phyloP scores from a whole-genome alignment of 192 early-diverging fungal genomes.

The Coemansia sp. region DNA sequence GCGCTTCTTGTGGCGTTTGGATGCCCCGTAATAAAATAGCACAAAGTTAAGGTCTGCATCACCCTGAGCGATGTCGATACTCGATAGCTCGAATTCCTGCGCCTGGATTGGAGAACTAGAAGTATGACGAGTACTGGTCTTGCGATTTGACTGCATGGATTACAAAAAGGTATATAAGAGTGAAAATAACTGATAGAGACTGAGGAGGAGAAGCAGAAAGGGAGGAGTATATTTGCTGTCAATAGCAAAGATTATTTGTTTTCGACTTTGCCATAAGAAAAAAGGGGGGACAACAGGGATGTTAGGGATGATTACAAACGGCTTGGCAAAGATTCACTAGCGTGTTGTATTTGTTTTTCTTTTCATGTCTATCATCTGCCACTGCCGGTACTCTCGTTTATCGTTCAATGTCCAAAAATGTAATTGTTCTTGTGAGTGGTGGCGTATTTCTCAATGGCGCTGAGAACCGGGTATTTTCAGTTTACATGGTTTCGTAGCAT shows the following conservation, averaged over 20 bases:
- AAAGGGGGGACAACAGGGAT: not conserved
- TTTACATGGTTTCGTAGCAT: not conserved
- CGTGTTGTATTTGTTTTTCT: not conserved
- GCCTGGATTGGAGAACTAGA: not conserved
- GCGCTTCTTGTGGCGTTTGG: slow-evolving; percentile 9
- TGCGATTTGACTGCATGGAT: not conserved
- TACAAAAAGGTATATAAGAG: not conserved
- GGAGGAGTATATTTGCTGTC: not conserved
- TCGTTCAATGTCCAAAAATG: not conserved
- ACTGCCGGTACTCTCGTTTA: not conserved
- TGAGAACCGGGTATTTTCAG: not conserved
- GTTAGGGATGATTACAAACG: not conserved
- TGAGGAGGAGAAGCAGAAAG: not conserved
- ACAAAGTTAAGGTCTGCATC: slow-evolving; percentile 42
- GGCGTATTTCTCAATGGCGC: not conserved
- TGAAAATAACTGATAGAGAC: not conserved
- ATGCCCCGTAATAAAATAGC: slow-evolving; percentile 25
- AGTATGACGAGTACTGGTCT: not conserved
- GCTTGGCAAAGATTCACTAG: not conserved
- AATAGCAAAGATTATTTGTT: not conserved
- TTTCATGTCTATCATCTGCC: not conserved
- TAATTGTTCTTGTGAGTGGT: not conserved
- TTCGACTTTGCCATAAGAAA: not conserved
- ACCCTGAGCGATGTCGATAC: slow-evolving; percentile 47
- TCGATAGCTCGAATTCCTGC: slow-evolving; percentile 29